Evolutionary conservation across 2,329 filamentous ascomycete species (phyloP).

Genomic region (Neofusicoccum ribis): DNA sequence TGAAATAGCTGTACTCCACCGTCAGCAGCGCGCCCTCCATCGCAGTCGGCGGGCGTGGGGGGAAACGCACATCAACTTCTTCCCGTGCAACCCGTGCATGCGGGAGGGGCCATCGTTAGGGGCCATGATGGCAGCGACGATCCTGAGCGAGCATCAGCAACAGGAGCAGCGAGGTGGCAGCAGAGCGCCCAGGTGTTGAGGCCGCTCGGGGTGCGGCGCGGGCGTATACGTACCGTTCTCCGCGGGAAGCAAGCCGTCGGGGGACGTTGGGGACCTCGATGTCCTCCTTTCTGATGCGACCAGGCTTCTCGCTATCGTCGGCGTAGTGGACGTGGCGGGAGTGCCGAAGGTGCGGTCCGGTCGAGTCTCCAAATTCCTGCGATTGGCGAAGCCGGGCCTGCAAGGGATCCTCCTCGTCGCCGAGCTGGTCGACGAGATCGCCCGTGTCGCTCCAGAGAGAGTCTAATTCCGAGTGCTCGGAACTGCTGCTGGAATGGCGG

Average conservation of each 20-base stretch:
- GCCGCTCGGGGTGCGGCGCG: not conserved
- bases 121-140: slow-evolving; percentile 84
- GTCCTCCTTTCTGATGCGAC: slow-evolving; percentile 61
- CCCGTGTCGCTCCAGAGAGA: slow-evolving; percentile 87
- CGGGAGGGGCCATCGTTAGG: slow-evolving; percentile 67
- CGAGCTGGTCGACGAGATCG: slow-evolving; percentile 89
- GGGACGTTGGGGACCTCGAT: slow-evolving; percentile 76
- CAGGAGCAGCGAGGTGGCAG: not conserved
- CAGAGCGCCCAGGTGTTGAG: not conserved
- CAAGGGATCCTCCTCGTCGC: slow-evolving; percentile 78
- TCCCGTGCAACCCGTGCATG: slow-evolving; percentile 91
- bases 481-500: slow-evolving; percentile 58
- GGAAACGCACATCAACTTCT: slow-evolving; percentile 77
- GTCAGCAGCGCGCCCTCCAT: not conserved
- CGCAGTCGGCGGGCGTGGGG: not conserved
- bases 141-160: slow-evolving; percentile 23
- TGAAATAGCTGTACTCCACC: slow-evolving; percentile 71
- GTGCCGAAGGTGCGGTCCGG: slow-evolving; percentile 38
- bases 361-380: slow-evolving; percentile 61
- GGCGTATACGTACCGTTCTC: slow-evolving; percentile 53
- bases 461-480: slow-evolving; percentile 60
- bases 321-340: slow-evolving; percentile 72
- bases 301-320: slow-evolving; percentile 42
- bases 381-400: slow-evolving; percentile 67
- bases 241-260: slow-evolving; percentile 63